Base-by-base conservation (phyloP, 768 basidiomycete species). In the Psilocybe subaeruginosa region DNA sequence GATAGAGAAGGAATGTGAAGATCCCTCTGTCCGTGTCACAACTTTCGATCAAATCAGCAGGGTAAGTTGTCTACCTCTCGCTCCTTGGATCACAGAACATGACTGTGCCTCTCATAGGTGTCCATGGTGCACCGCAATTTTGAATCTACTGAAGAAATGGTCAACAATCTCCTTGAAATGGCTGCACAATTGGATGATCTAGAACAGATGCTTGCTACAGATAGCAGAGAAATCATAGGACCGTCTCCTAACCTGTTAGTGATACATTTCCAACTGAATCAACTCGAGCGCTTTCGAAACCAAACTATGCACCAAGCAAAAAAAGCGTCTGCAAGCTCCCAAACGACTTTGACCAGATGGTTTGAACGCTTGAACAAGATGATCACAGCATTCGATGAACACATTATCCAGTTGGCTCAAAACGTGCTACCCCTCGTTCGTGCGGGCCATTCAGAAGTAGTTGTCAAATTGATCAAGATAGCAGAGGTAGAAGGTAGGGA, bases 41-140 rank as follows among this genome's bases (percentile, higher is more conserved):
- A 98, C 92, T 8, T 98, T 97, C 73, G 94, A 95, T 77, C 96
- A 97, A 77, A 97, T 99, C 71, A 93, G 92, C 70, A 83, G 95
- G 75, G 97, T 97, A 69, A 58, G 89, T 80, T 43, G 41, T 8
- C 19, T 14, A 6, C 4, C 17, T 53, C 23, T 12, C 58, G 16
- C 31, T 27, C 56, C 52, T 16, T 12, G 37, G 12, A 47, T 23
- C 47, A 46, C 23, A 23, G 23, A 33, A 49, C 33, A 23, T 61
- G 43, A 46, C 47, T 31, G 29, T 50, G 8, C 48, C 52, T 23
- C 56, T n/a, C 35, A 2, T 59, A 98, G 95, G 95, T 97, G 2
- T 98, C 97, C 4, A 87, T 92, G 80, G 92, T 99, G 2, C 97
- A 99, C 73, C 85, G 96, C 7, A 95, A 97, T 71, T 96, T 99